A percentile compares a stretch with the other conserved stretches of the same genome.
These are phyloP conservation scores for Hyaloperonospora brassicae DNA, from an alignment of 352 stramenopile species.

Conservation along the genomic window DNA sequence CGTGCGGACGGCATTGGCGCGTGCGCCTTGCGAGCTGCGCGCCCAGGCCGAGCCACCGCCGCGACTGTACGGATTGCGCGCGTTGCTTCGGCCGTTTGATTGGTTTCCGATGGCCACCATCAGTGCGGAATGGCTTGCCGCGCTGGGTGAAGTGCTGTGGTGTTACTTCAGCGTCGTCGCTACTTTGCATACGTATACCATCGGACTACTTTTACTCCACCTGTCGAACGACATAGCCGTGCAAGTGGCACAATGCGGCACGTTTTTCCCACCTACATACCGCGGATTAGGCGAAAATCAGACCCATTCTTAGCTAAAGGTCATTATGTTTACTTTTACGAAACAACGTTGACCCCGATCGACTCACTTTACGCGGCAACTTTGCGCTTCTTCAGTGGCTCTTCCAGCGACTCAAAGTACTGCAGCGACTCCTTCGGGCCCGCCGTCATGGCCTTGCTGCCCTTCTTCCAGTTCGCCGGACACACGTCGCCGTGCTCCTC, in stretches of 20 bases:
- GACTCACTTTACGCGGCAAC: constrained; percentile 12
- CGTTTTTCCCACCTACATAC: too few relatives aligned
- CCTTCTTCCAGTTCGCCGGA: constrained; percentile 89
- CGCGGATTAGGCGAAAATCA: background rate
- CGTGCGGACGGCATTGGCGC: constrained; percentile 39
- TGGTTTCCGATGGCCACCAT: constrained; percentile 11
- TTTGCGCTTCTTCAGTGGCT: constrained; percentile 30
- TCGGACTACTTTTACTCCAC: background rate
- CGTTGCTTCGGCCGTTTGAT: constrained; percentile 12
- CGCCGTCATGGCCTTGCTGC: constrained; percentile 77
- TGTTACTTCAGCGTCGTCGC: background rate
- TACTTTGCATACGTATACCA: background rate
- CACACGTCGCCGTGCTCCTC: constrained; percentile 88
- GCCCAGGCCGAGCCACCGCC: constrained; percentile 54
- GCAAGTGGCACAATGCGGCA: too few relatives aligned
- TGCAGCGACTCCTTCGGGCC: constrained; percentile 66
- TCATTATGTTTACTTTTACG: background rate
- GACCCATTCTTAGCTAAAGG: background rate
- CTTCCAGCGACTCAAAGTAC: constrained; percentile 57
- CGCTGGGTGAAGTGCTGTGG: background rate
- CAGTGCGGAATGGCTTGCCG: constrained; percentile 7
- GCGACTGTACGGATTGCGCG: constrained; percentile 36
- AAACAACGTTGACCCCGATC: background rate
- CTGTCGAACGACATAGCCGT: too few relatives aligned
- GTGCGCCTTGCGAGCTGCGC: constrained; percentile 62